Conservation (phyloP, 2,329 filamentous ascomycete species). For the Fusarium palustre region DNA sequence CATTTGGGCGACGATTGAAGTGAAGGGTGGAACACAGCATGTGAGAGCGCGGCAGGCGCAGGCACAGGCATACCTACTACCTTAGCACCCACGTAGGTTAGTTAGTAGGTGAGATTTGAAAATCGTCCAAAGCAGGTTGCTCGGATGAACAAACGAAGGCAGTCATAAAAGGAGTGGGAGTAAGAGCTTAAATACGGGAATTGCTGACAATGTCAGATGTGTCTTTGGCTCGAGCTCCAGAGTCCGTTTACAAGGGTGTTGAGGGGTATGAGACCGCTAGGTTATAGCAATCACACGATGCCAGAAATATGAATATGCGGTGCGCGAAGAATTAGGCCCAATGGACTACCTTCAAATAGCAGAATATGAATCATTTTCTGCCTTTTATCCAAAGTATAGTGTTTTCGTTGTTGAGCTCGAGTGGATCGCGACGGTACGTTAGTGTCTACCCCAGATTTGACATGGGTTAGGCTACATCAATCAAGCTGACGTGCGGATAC, state of each 20-base stretch:
- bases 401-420: not conserved
- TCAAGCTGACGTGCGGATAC: not conserved
- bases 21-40: not conserved
- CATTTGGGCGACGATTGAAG: constrained; percentile 16
- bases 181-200: constrained; percentile 19
- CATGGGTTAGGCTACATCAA: not conserved
- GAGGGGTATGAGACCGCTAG: constrained; percentile 10
- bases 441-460: not conserved
- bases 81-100: too few relatives aligned
- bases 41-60: not conserved
- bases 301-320: not conserved
- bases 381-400: not conserved
- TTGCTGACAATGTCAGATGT: constrained; percentile 23
- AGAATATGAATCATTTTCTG: not conserved
- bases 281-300: constrained; percentile 14
- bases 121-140: constrained; percentile 1
- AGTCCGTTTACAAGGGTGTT: constrained; percentile 9
- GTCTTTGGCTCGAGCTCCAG: constrained; percentile 4
- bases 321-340: not conserved
- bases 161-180: constrained; percentile 5
- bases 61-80: not conserved
- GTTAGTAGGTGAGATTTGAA: not conserved
- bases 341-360: too few relatives aligned
- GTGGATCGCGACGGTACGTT: not conserved
- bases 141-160: not conserved